Conservation (phyloP, 768 basidiomycete genomes). For the Leccinum subtestaceum region DNA sequence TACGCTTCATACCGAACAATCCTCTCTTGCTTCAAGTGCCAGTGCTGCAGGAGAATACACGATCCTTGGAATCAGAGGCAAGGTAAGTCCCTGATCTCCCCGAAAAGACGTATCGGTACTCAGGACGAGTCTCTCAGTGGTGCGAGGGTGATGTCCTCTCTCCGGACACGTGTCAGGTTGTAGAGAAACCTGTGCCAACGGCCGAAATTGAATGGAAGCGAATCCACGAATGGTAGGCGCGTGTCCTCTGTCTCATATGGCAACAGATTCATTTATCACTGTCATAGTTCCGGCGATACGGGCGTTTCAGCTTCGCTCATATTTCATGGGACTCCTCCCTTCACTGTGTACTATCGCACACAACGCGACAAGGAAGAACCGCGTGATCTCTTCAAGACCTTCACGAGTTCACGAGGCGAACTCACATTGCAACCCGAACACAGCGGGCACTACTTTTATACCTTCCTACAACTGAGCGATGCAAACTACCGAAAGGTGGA, state of each 20-base stretch:
- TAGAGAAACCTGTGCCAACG: conserved; percentile 71
- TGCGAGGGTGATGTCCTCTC: conserved; percentile 83
- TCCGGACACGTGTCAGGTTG: conserved; percentile 75
- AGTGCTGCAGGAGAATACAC: conserved; percentile 75
- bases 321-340: conserved; percentile 86
- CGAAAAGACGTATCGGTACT: not conserved
- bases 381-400: conserved; percentile 56
- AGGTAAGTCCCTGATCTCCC: conserved; percentile 34
- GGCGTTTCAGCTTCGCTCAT: conserved; percentile 86
- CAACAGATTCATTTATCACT: conserved; percentile 3
- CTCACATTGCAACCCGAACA: conserved; percentile 82
- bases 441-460: conserved; percentile 87
- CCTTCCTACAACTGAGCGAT: conserved; percentile 77
- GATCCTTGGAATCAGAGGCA: conserved; percentile 67
- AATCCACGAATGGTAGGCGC: conserved; percentile 79
- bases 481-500: conserved; percentile 76
- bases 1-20: conserved; percentile 49
- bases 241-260: conserved; percentile 3
- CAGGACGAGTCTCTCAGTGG: conserved; percentile 37
- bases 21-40: conserved; percentile 48
- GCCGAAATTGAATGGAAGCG: conserved; percentile 88
- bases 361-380: conserved; percentile 68
- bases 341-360: conserved; percentile 75
- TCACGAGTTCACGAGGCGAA: conserved; percentile 72
- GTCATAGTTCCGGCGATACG: conserved; percentile 77